phyloP scores from a whole-genome alignment of 2,329 filamentous ascomycete genomes.

The Arachnopeziza araneosa region DNA sequence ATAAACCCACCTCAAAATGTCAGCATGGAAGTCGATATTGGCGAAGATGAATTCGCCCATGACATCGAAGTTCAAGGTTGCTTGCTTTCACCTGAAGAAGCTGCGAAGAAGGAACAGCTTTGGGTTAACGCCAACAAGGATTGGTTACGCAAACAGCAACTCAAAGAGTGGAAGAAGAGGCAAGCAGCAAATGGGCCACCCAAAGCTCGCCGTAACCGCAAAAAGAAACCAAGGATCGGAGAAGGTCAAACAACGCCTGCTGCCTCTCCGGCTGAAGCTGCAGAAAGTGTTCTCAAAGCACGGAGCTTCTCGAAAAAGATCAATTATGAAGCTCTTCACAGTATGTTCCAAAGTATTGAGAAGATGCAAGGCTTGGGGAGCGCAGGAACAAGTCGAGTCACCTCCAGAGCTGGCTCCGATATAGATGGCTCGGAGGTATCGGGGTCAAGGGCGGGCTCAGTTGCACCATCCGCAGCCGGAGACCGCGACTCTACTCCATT shows the following conservation, averaged over 20 bases:
- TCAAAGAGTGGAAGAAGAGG: slow-evolving; percentile 56
- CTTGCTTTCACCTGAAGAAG: slow-evolving; percentile 66
- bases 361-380: slow-evolving; percentile 41
- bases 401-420: slow-evolving; percentile 22
- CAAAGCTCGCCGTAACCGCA: slow-evolving; percentile 52
- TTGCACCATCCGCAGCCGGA: background rate
- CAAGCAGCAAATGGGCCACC: slow-evolving; percentile 47
- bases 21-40: slow-evolving; percentile 60
- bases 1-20: slow-evolving; percentile 43
- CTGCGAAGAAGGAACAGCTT: slow-evolving; percentile 78
- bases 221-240: slow-evolving; percentile 53
- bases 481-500: background rate
- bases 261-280: slow-evolving; percentile 63
- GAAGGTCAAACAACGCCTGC: slow-evolving; percentile 62
- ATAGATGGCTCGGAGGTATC: slow-evolving; percentile 25
- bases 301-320: slow-evolving; percentile 68
- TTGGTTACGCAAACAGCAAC: slow-evolving; percentile 79
- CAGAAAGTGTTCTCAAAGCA: slow-evolving; percentile 60
- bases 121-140: slow-evolving; percentile 96
- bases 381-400: slow-evolving; percentile 40
- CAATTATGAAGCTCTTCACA: slow-evolving; percentile 61
- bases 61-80: slow-evolving; percentile 85
- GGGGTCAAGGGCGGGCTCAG: background rate
- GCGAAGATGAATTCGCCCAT: slow-evolving; percentile 78
- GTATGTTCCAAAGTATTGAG: slow-evolving; percentile 43